Evolutionary conservation across 352 stramenopile species (phyloP), one percentile per base, ranked within the genome.

Genomic region (Pythium aphanidermatum): DNA sequence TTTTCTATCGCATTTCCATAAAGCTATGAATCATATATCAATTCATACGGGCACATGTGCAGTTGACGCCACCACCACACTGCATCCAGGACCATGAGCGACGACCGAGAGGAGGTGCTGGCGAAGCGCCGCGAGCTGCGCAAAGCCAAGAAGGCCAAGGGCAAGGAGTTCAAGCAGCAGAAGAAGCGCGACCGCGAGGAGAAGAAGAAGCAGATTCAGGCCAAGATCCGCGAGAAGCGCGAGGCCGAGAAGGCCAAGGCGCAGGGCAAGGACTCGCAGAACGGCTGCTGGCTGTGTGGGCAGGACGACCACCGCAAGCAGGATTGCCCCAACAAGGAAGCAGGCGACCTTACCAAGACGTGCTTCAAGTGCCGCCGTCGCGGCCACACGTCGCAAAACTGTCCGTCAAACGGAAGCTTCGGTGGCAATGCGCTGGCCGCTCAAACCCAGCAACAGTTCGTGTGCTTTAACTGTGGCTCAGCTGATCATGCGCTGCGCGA

Each of bases 401-500:
- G 76, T 31, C 81, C 79, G 21, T 65, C 59, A 24, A 61, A 61
- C 26, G 39, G 38, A 13, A 29, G 47, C 35, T 49, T 62, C 32
- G 54, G 43, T 20, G 49, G n/a, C 9, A 58, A 53, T 34, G 51
- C 31, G 26, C 42, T 58, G 9, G 42, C 37, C 35, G 51, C 30
- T 32, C 51, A 28, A 33, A 40, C 20, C 20, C 44, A 34, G 26
- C 48, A 65, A 42, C 53, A 64, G 40, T 63, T 77, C 16, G 65
- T 95, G 23, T 96, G 86, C 46, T 96, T 92, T 63, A 95, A 95
- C 65, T 96, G 86, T 39, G 86, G 86, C 27, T 74, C 68, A 3
- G 49, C 43, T 21, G 61, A 74, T 45, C 86, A 96, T 60, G 60
- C 60, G 20, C 60, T 95, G 27, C 67, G 75, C 17, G 73, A 91